phyloP scores from a whole-genome alignment of 371 early-diverging fungal genomes.

The Coemansia sp. region DNA sequence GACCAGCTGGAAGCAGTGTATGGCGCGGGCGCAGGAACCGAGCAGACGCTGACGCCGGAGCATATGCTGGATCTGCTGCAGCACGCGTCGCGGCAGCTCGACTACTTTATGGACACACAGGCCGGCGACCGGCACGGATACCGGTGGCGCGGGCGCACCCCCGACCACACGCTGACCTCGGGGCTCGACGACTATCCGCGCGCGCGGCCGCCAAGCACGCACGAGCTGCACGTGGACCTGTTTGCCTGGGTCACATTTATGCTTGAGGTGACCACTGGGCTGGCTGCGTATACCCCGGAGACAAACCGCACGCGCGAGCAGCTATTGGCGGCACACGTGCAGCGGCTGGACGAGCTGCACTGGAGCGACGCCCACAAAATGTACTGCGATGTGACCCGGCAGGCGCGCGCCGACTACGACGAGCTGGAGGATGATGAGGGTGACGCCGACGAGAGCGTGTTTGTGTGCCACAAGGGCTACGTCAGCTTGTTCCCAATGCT shows the following conservation, averaged over 20 bases:
- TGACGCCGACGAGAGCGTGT: conserved; percentile 38
- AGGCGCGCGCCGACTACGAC: conserved; percentile 55
- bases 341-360: conserved; percentile 57
- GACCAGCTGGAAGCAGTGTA: conserved; percentile 19
- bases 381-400: conserved; percentile 77
- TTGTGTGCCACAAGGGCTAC: conserved; percentile 88
- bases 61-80: not conserved
- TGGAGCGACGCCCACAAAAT: conserved; percentile 75
- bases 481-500: conserved; percentile 79
- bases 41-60: conserved; percentile 6
- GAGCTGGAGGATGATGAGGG: conserved; percentile 43
- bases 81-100: conserved; percentile 7
- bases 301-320: conserved; percentile 44
- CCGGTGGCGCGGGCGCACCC: conserved; percentile 90
- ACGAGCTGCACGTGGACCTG: conserved; percentile 91
- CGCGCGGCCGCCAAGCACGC: conserved; percentile 66
- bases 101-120: conserved; percentile 32
- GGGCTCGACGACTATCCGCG: conserved; percentile 97
- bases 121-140: conserved; percentile 60
- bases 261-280: conserved; percentile 65
- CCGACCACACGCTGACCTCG: conserved; percentile 84
- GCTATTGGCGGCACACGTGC: conserved; percentile 55
- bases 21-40: not conserved
- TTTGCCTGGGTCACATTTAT: conserved; percentile 86
- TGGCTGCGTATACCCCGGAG: conserved; percentile 61